phyloP scores from a whole-genome alignment of 2,329 filamentous ascomycete species.

The Endothia cerciana region DNA sequence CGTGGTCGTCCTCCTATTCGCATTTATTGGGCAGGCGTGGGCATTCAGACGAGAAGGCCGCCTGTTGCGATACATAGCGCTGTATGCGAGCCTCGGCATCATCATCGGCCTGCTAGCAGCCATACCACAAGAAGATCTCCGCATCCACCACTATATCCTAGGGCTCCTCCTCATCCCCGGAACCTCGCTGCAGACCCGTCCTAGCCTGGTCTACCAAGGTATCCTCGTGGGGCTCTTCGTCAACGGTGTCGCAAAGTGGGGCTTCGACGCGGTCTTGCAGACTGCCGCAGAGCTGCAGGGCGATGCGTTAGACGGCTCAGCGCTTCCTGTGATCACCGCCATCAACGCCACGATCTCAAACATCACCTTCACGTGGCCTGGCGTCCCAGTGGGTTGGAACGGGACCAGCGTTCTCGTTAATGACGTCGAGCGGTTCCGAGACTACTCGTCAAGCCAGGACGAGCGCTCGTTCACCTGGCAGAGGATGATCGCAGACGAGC shows the following conservation, averaged over 20 bases:
- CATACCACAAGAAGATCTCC: conserved; percentile 63
- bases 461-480: conserved; percentile 34
- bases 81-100: conserved; percentile 61
- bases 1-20: conserved; percentile 63
- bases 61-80: conserved; percentile 64
- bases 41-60: conserved; percentile 69
- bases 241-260: conserved; percentile 78
- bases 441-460: conserved; percentile 30
- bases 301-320: conserved; percentile 47
- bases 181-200: conserved; percentile 71
- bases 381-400: conserved; percentile 21
- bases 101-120: conserved; percentile 58
- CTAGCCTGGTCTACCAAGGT: conserved; percentile 71
- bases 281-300: conserved; percentile 64
- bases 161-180: conserved; percentile 72
- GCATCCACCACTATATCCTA: conserved; percentile 79
- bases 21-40: conserved; percentile 70
- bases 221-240: conserved; percentile 75
- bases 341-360: conserved; percentile 49
- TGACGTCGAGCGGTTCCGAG: conserved; percentile 36
- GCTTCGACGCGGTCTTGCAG: conserved; percentile 73
- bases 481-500: conserved; percentile 24
- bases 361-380: conserved; percentile 47
- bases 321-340: conserved; percentile 48
- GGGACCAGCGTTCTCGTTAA: conserved; percentile 40